These are phyloP conservation scores for Carex littledalei DNA, from an alignment of 176 grass and related monocot species.

Conservation along the genomic window DNA sequence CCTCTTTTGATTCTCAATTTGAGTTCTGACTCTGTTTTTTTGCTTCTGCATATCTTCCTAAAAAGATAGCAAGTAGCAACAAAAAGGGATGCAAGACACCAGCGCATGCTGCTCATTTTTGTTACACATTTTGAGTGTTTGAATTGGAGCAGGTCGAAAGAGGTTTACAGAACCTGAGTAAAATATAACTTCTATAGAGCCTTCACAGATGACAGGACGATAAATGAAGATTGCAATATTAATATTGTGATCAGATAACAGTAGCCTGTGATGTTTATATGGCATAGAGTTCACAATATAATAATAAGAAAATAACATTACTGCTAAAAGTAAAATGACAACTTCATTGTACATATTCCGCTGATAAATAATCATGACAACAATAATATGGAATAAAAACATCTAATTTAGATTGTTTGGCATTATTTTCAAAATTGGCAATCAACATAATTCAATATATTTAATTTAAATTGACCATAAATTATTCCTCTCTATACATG, in stretches of 20 bases:
- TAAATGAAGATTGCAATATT: not conserved
- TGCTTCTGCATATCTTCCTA: not conserved
- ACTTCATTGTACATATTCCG: not conserved
- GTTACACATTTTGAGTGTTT: not conserved
- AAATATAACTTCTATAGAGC: not conserved
- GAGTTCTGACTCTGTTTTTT: not conserved
- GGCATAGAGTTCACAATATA: not conserved
- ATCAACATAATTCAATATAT: not conserved
- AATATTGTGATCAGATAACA: not conserved
- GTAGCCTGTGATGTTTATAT: not conserved
- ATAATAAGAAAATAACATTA: not conserved
- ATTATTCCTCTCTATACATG: slow-evolving; percentile 15
- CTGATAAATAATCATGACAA: not conserved
- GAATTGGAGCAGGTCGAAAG: not conserved
- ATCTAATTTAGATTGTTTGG: not conserved
- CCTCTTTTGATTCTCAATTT: not conserved
- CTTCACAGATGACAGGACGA: not conserved
- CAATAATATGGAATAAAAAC: not conserved
- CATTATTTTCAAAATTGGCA: not conserved
- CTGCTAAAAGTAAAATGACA: not conserved
- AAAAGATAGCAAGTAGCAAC: not conserved
- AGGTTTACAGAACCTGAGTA: not conserved
- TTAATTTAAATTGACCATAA: not conserved
- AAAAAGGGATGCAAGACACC: not conserved
- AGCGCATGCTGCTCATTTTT: not conserved